A percentile compares a stretch with the other conserved stretches of the same genome.
Evolutionary conservation across 208 protist genomes (phyloP).

Genomic region (Hexamita inflata): DNA sequence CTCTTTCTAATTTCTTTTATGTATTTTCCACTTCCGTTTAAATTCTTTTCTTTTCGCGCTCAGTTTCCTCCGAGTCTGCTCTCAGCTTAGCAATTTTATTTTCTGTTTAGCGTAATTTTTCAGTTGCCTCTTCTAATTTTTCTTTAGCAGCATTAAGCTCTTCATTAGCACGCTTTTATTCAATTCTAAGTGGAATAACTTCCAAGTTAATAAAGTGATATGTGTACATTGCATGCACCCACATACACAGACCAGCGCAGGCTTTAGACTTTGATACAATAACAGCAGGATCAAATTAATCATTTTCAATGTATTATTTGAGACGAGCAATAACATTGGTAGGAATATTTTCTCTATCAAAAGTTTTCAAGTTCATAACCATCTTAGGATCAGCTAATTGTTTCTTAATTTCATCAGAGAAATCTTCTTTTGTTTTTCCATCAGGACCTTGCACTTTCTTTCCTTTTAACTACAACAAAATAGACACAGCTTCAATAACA

Average conservation of each 20-base stretch:
- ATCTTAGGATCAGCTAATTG: constrained; percentile 57
- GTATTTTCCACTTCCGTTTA: constrained; percentile 68
- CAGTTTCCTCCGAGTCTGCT: constrained; percentile 63
- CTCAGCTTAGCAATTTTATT: constrained; percentile 71
- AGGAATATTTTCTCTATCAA: constrained; percentile 19
- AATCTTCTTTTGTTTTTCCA: constrained; percentile 64
- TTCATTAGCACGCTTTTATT: constrained; percentile 63
- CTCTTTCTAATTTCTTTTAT: constrained; percentile 65
- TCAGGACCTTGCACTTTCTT: constrained; percentile 68
- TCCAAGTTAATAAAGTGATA: constrained; percentile 88
- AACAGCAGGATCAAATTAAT: constrained; percentile 67
- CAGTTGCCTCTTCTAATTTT: constrained; percentile 66
- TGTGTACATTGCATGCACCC: constrained; percentile 83
- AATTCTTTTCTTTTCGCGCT: constrained; percentile 75
- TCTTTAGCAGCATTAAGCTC: constrained; percentile 54
- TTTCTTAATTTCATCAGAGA: constrained; percentile 65
- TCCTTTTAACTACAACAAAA: constrained; percentile 68
- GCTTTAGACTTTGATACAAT: constrained; percentile 64
- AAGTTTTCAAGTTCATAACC: constrained; percentile 48
- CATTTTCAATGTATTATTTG: constrained; percentile 55
- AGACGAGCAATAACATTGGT: constrained; percentile 61
- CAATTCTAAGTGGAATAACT: constrained; percentile 81
- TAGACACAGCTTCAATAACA: constrained; percentile 68
- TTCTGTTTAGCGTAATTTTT: constrained; percentile 67
- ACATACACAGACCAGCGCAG: constrained; percentile 74